A percentile compares a stretch with the other conserved stretches of the same genome.
Evolutionary conservation across 331 rosid species (phyloP).

Genomic region (Quercus tomentella): DNA sequence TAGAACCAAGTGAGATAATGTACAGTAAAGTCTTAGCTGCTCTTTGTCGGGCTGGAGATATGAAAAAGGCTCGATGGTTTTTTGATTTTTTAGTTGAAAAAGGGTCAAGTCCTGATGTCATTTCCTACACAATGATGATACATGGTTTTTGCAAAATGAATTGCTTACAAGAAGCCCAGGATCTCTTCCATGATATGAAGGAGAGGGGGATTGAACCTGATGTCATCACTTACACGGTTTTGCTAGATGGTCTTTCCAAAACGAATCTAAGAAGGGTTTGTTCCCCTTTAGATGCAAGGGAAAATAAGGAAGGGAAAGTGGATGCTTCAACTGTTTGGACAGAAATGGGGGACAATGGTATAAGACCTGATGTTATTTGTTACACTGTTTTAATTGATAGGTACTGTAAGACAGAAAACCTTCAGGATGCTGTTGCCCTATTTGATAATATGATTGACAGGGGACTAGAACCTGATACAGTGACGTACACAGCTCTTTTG

Average conservation of each 20-base stretch:
- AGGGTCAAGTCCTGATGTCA: constrained; percentile 54
- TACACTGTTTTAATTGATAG: constrained; percentile 70
- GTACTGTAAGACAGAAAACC: constrained; percentile 41
- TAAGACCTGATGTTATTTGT: constrained; percentile 52
- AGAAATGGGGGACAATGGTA: constrained; percentile 55
- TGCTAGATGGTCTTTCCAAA: constrained; percentile 22
- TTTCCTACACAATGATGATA: constrained; percentile 71
- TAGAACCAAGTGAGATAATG: constrained; percentile 44
- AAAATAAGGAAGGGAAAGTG: neutral
- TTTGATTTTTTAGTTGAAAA: constrained; percentile 37
- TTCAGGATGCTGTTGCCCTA: constrained; percentile 44
- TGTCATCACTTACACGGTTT: constrained; percentile 60
- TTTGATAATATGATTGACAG: constrained; percentile 45
- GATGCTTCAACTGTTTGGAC: constrained; percentile 36
- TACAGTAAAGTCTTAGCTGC: constrained; percentile 55
- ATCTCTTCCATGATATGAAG: constrained; percentile 62
- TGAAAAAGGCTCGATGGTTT: constrained; percentile 41
- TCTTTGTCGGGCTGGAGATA: constrained; percentile 45
- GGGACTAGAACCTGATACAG: constrained; percentile 64
- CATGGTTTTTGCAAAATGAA: constrained; percentile 53
- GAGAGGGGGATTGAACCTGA: constrained; percentile 63
- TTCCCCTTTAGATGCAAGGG: neutral
- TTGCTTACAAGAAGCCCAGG: constrained; percentile 51
- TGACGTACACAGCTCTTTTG: constrained; percentile 60
- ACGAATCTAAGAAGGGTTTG: too few relatives aligned